Base-by-base conservation (phyloP, 352 stramenopile genomes). In the Globisporangium acanthophoron region DNA sequence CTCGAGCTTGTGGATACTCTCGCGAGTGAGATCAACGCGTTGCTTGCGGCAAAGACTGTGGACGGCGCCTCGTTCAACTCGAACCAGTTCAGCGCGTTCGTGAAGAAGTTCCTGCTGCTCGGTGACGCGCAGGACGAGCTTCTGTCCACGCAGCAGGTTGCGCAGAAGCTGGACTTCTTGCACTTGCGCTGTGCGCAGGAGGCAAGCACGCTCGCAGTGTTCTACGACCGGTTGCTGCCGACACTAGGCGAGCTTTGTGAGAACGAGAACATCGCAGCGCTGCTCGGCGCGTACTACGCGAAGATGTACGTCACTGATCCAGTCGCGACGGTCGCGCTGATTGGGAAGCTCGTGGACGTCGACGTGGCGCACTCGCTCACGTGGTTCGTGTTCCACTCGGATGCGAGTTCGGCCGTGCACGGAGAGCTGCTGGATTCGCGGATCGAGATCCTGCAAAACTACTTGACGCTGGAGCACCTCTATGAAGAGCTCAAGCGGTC, bases 311-410 rank as follows among this genome's bases (percentile, higher is more conserved):
- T 20, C 43, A n/a, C 50, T 0, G 44, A 73, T 50, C 62, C 76
- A 49, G 33, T 52, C 12, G 58, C 52, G 37, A 69, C 62, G 5
- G 58, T 76, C 13, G 55, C 70, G 33, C 46, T 88, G 33, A 46
- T 91, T 35, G 24, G 56, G 0, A 78, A 79, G 12, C 64, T 89
- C 11, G 66, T 88, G 39, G 78, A 90, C 54, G 64, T 94, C 3
- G 84, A 94, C 54, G 76, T 91, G 3, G 77, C 70, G 3, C 76
- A 90, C 58, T 79, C 79, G 12, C 69, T 94, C 49, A 89, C 84
- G 27, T 90, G 76, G 79, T 77, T 81, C 43, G 71, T 90, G 7
- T 85, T 90, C 55, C 80, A 91, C 49, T 71, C 72, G 3, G 61
- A 73, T 31, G 46, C 59, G 21, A 54, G 66, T 41, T 46, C 67